phyloP scores from a whole-genome alignment of 768 basidiomycete genomes.

The Amanita exitialis region DNA sequence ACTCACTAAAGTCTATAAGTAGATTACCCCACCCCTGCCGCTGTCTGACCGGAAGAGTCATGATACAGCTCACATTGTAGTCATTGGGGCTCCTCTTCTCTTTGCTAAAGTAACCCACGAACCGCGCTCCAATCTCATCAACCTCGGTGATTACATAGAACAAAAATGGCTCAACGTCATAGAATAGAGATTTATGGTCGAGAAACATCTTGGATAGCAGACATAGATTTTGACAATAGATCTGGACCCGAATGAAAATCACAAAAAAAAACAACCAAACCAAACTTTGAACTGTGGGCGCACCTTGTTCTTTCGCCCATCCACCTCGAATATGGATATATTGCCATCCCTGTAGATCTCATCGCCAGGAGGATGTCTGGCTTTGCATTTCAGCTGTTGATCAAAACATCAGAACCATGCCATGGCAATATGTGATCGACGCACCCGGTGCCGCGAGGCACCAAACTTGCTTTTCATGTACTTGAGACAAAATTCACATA shows the following conservation, averaged over 20 bases:
- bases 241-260: constrained; percentile 34
- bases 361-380: constrained; percentile 92
- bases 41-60: constrained; percentile 94
- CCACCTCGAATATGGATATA: constrained; percentile 94
- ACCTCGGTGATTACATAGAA: constrained; percentile 96
- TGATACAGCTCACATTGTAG: constrained; percentile 98
- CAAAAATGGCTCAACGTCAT: constrained; percentile 97
- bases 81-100: constrained; percentile 95
- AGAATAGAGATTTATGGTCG: constrained; percentile 97
- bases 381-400: constrained; percentile 84
- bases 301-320: constrained; percentile 96
- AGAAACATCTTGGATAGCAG: constrained; percentile 98
- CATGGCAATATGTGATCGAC: constrained; percentile 17
- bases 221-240: constrained; percentile 98
- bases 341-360: constrained; percentile 91
- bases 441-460: constrained; percentile 74
- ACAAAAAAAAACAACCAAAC: constrained; percentile 7
- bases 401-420: background rate
- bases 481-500: constrained; percentile 97
- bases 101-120: constrained; percentile 98
- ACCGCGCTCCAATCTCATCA: constrained; percentile 84
- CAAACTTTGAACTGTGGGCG: constrained; percentile 3
- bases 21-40: constrained; percentile 95
- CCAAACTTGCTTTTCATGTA: constrained; percentile 95
- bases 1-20: constrained; percentile 96